These are phyloP conservation scores for Acanthamoeba royreba DNA, from an alignment of 208 protist genomes.

Conservation along the genomic window DNA sequence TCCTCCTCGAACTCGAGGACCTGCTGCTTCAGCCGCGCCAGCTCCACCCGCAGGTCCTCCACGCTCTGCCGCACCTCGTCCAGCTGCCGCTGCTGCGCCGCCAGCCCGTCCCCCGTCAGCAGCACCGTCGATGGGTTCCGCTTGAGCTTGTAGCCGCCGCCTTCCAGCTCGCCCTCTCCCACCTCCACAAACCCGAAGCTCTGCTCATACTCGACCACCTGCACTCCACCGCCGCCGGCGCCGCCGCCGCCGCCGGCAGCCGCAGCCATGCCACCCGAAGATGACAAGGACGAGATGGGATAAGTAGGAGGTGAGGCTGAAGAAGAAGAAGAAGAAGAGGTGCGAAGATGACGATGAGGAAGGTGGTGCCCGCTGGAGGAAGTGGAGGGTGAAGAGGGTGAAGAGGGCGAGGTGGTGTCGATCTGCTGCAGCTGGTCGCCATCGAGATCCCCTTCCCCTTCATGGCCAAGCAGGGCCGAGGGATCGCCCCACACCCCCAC, in stretches of 20 bases:
- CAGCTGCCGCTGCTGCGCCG: background rate
- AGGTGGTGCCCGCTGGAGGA: background rate
- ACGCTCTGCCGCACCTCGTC: background rate
- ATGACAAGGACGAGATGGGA: no score
- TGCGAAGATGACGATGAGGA: background rate
- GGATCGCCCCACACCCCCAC: no score
- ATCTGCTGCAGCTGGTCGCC: background rate
- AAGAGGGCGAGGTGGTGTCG: background rate
- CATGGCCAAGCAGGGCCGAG: no score
- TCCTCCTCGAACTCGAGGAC: constrained; percentile 15
- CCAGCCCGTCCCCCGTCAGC: background rate
- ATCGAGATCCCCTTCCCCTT: no score
- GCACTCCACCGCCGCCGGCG: background rate
- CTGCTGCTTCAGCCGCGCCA: background rate
- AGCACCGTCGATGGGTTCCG: background rate
- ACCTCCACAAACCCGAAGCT: constrained; percentile 7
- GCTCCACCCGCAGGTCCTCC: background rate
- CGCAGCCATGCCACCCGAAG: no score
- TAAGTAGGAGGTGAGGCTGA: background rate
- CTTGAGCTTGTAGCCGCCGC: background rate
- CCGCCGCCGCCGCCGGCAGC: no score
- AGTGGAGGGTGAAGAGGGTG: no score
- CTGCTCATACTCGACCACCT: constrained; percentile 12
- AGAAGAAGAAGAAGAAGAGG: background rate
- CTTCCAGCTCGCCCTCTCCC: background rate